These are phyloP conservation scores for Usnea hakonensis DNA, from an alignment of 495 filamentous ascomycete genomes.

Conservation along the genomic window DNA sequence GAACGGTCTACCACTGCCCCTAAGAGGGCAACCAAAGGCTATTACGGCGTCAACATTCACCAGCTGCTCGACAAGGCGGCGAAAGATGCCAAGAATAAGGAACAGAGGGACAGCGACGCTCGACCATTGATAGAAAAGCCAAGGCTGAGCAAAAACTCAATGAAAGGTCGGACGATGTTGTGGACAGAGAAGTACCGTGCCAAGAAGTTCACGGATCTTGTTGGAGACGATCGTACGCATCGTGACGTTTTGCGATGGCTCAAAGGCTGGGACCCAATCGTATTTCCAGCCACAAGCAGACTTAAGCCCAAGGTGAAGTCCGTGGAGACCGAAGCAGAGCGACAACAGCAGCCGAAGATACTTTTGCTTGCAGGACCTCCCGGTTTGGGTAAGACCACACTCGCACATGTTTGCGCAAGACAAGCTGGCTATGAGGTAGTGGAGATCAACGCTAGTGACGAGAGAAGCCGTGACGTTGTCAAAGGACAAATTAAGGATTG, in stretches of 20 bases:
- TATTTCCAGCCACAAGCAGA: conserved; percentile 67
- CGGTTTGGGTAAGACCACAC: conserved; percentile 88
- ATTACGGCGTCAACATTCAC: conserved; percentile 89
- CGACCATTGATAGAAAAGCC: conserved; percentile 34
- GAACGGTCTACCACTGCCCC: conserved; percentile 58
- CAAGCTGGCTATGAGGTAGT: conserved; percentile 94
- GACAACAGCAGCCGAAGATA: conserved; percentile 72
- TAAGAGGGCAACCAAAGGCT: conserved; percentile 69
- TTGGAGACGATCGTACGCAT: conserved; percentile 92
- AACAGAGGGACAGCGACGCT: conserved; percentile 26
- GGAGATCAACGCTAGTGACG: conserved; percentile 81
- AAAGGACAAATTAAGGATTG: conserved; percentile 82
- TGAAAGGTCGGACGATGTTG: conserved; percentile 46
- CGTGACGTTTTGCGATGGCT: conserved; percentile 87
- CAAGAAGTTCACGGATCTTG: conserved; percentile 80
- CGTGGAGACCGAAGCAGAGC: conserved; percentile 44
- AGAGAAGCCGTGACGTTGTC: conserved; percentile 69
- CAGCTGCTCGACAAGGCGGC: conserved; percentile 61
- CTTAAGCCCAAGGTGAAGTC: conserved; percentile 40
- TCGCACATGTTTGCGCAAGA: conserved; percentile 90
- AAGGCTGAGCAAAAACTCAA: conserved; percentile 34
- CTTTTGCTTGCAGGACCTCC: conserved; percentile 84
- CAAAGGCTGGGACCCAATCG: conserved; percentile 86
- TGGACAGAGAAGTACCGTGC: conserved; percentile 94
- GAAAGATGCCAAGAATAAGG: conserved; percentile 28